A percentile compares a stretch with the other conserved stretches of the same genome.
phyloP scores from a whole-genome alignment of 73 alveolate species.

The Durusdinium trenchii region DNA sequence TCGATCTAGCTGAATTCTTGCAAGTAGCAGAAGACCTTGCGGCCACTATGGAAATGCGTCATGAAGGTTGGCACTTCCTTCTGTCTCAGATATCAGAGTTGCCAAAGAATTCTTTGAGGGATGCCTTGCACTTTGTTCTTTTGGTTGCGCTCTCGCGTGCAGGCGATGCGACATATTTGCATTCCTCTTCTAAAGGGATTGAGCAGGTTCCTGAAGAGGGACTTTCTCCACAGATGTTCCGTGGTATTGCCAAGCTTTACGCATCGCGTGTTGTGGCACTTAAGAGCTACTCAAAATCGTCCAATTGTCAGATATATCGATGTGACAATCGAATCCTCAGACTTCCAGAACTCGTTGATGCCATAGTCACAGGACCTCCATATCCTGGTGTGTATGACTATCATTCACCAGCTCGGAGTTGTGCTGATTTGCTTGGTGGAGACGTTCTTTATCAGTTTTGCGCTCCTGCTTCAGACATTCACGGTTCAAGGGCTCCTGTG shows the following conservation, averaged over 20 bases:
- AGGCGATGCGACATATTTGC: slow-evolving; percentile 27
- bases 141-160: slow-evolving; percentile 52
- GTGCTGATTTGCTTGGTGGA: slow-evolving; percentile 50
- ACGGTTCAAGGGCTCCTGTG: slow-evolving; percentile 31
- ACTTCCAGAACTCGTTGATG: slow-evolving; percentile 20
- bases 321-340: slow-evolving; percentile 35
- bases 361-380: slow-evolving; percentile 57
- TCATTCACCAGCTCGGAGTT: slow-evolving; percentile 8
- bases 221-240: slow-evolving; percentile 12
- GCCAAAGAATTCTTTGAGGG: not conserved
- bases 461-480: slow-evolving; percentile 48
- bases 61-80: slow-evolving; percentile 31
- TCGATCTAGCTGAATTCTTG: not conserved
- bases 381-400: slow-evolving; percentile 57
- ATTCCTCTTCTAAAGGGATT: slow-evolving; percentile 31
- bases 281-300: not conserved
- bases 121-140: slow-evolving; percentile 10
- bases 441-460: slow-evolving; percentile 16
- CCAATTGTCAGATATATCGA: slow-evolving; percentile 17
- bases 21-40: slow-evolving; percentile 1
- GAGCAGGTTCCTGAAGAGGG: slow-evolving; percentile 2
- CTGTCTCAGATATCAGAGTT: not conserved
- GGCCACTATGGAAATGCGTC: not conserved
- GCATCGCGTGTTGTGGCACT: slow-evolving; percentile 19
- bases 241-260: slow-evolving; percentile 21